Evolutionary conservation across 768 basidiomycete species (phyloP).

Genomic region (Boletus subcaerulescens): DNA sequence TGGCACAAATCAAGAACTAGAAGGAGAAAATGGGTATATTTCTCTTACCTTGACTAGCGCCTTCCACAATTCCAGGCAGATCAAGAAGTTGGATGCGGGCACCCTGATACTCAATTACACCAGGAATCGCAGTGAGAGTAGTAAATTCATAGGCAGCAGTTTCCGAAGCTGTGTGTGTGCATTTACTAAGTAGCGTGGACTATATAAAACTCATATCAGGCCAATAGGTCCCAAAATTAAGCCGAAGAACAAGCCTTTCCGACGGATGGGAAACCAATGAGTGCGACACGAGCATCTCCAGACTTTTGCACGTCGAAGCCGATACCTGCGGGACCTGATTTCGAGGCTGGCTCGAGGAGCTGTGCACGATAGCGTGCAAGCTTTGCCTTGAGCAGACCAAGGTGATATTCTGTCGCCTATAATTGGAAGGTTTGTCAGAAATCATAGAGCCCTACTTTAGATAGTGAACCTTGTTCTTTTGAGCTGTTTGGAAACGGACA

Average conservation of each 20-base stretch:
- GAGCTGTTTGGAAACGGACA: slow-evolving; percentile 47
- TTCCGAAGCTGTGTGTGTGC: slow-evolving; percentile 87
- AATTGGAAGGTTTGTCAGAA: slow-evolving; percentile 15
- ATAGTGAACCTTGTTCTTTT: slow-evolving; percentile 85
- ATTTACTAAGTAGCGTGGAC: slow-evolving; percentile 90
- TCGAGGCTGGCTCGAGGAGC: slow-evolving; percentile 86
- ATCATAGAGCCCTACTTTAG: not conserved
- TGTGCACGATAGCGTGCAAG: slow-evolving; percentile 93
- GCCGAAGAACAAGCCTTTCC: slow-evolving; percentile 56
- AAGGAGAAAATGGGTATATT: not conserved
- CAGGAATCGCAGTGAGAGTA: slow-evolving; percentile 92
- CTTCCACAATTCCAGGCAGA: slow-evolving; percentile 94
- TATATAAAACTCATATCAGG: slow-evolving; percentile 30
- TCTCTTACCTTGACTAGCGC: slow-evolving; percentile 68
- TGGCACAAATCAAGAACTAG: not conserved
- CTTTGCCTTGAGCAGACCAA: slow-evolving; percentile 92
- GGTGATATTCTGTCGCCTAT: slow-evolving; percentile 94
- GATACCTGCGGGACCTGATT: slow-evolving; percentile 74
- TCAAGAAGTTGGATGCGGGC: slow-evolving; percentile 92
- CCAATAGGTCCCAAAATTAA: not conserved
- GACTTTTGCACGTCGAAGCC: slow-evolving; percentile 88
- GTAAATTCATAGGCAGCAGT: slow-evolving; percentile 96
- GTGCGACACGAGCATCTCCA: slow-evolving; percentile 86
- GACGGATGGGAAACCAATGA: slow-evolving; percentile 96
- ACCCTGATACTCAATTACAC: slow-evolving; percentile 95